phyloP scores from a whole-genome alignment of 495 filamentous ascomycete species.

The Penicillium nucicola region DNA sequence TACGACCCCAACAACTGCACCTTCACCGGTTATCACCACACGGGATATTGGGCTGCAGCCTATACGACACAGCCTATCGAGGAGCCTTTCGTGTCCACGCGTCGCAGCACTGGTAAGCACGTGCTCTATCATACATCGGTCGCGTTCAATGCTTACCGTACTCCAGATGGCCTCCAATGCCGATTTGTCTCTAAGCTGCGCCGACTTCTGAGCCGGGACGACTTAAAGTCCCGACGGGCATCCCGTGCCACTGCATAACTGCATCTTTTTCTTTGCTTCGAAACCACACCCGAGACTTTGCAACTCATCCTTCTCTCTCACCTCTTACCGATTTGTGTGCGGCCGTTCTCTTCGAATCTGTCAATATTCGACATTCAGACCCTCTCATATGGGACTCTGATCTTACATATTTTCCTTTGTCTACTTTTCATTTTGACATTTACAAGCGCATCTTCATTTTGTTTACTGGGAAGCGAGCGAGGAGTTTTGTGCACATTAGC shows the following conservation, averaged over 20 bases:
- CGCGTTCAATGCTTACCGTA: background rate
- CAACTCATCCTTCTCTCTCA: too few relatives aligned
- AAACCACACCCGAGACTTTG: too few relatives aligned
- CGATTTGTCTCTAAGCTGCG: slow-evolving; percentile 32
- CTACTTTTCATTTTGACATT: background rate
- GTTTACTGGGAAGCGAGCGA: background rate
- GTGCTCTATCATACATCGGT: background rate
- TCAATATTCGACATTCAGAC: background rate
- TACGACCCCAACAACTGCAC: slow-evolving; percentile 35
- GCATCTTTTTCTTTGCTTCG: background rate
- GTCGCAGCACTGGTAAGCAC: slow-evolving; percentile 28
- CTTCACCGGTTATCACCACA: slow-evolving; percentile 36
- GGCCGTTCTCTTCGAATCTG: background rate
- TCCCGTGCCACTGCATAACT: slow-evolving; percentile 15
- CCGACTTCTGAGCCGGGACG: slow-evolving; percentile 32
- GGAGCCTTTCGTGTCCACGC: slow-evolving; percentile 13
- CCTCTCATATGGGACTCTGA: background rate
- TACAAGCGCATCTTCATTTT: background rate
- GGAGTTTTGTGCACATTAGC: slow-evolving; percentile 2
- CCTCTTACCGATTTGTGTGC: background rate
- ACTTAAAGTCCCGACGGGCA: slow-evolving; percentile 21
- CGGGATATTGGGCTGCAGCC: slow-evolving; percentile 36
- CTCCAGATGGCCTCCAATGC: slow-evolving; percentile 17
- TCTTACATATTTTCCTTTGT: background rate
- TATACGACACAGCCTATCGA: slow-evolving; percentile 29